phyloP scores from a whole-genome alignment of 2,329 filamentous ascomycete species.

The Arthroderma sp. region DNA sequence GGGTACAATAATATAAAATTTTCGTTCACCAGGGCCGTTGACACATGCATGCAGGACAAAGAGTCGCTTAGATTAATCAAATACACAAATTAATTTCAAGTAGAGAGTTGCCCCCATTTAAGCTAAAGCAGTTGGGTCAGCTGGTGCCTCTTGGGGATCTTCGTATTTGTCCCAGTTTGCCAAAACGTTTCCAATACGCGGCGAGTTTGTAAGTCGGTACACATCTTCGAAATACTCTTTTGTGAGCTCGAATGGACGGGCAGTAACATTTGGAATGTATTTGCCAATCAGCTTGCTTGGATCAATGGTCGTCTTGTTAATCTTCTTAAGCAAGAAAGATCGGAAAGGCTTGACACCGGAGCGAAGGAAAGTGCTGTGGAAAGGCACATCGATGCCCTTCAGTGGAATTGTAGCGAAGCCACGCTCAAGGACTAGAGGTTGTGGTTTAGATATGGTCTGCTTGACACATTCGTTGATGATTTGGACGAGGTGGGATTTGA shows the following conservation, averaged over 20 bases:
- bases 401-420: constrained; percentile 96
- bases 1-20: background rate
- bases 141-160: constrained; percentile 20
- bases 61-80: background rate
- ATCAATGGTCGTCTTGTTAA: constrained; percentile 98
- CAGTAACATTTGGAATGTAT: constrained; percentile 98
- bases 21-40: background rate
- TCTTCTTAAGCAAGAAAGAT: constrained; percentile 97
- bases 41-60: background rate
- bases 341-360: constrained; percentile 99
- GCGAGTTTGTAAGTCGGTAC: constrained; percentile 77
- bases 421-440: constrained; percentile 78
- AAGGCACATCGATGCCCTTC: constrained; percentile 93
- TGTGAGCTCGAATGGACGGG: constrained; percentile 84
- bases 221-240: constrained; percentile 99
- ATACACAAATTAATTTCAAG: background rate
- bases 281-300: constrained; percentile 93
- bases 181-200: constrained; percentile 45
- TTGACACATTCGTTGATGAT: constrained; percentile 85
- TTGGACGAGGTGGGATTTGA: constrained; percentile 76
- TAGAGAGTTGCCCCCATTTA: background rate
- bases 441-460: constrained; percentile 77
- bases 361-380: constrained; percentile 96
- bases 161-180: constrained; percentile 75
- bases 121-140: background rate